These are phyloP conservation scores for Lentinula guzmanii DNA, from an alignment of 768 basidiomycete genomes.

Conservation along the genomic window DNA sequence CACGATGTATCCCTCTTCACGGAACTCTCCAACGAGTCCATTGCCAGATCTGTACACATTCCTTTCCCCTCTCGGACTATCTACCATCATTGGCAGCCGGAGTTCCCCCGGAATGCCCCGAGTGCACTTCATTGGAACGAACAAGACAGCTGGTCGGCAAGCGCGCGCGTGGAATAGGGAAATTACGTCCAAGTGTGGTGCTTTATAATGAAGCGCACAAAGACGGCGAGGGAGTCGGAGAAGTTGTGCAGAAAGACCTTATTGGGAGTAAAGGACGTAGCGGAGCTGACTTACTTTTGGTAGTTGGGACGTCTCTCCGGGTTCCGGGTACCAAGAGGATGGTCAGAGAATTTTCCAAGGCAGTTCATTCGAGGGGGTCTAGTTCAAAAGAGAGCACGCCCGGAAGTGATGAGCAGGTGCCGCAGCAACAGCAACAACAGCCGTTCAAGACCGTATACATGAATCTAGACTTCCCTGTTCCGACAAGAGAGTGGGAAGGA, in stretches of 20 bases:
- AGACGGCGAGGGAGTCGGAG: slow-evolving; percentile 83
- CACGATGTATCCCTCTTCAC: slow-evolving; percentile 86
- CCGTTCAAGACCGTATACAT: slow-evolving; percentile 70
- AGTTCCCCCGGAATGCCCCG: slow-evolving; percentile 69
- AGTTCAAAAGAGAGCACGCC: slow-evolving; percentile 19
- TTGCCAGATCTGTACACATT: slow-evolving; percentile 76
- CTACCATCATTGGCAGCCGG: slow-evolving; percentile 56
- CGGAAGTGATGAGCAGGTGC: not conserved
- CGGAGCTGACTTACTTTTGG: slow-evolving; percentile 78
- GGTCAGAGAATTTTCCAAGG: slow-evolving; percentile 82
- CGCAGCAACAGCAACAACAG: slow-evolving; percentile 23
- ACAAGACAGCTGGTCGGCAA: slow-evolving; percentile 72
- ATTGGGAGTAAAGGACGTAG: slow-evolving; percentile 65
- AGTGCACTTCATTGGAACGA: slow-evolving; percentile 64
- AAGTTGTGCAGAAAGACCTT: slow-evolving; percentile 76
- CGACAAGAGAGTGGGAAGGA: slow-evolving; percentile 81
- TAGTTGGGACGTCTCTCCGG: slow-evolving; percentile 85
- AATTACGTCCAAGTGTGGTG: slow-evolving; percentile 81
- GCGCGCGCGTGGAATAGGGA: slow-evolving; percentile 73
- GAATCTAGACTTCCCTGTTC: slow-evolving; percentile 83
- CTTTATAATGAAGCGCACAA: slow-evolving; percentile 87
- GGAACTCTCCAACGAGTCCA: slow-evolving; percentile 77
- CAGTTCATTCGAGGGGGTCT: slow-evolving; percentile 50
- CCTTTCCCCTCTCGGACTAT: slow-evolving; percentile 59
- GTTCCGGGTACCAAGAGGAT: slow-evolving; percentile 91